A percentile compares a stretch with the other conserved stretches of the same genome.
These are phyloP conservation scores for Cladobotryum mycophilum DNA, from an alignment of 2,329 filamentous ascomycete species.

Conservation along the genomic window DNA sequence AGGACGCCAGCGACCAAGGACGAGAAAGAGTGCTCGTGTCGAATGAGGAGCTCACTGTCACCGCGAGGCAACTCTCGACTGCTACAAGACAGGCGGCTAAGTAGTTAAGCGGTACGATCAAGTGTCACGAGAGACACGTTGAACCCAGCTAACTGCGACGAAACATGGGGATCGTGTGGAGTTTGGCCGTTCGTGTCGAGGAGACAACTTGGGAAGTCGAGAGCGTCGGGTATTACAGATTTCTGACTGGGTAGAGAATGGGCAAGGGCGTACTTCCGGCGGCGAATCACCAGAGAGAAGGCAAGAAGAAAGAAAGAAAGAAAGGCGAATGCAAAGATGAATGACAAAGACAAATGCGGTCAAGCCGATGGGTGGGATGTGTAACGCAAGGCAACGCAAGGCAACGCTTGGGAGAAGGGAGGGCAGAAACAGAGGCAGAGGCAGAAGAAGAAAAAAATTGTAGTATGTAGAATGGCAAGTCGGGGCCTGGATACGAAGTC, in stretches of 20 bases:
- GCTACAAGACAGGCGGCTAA: constrained; percentile 17
- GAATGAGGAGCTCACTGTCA: constrained; percentile 39
- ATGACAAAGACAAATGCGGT: constrained; percentile 17
- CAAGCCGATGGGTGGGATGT: constrained; percentile 20
- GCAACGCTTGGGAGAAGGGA: constrained; percentile 11
- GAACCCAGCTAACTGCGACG: constrained; percentile 24
- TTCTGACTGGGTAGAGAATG: constrained; percentile 16
- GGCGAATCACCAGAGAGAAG: constrained; percentile 14
- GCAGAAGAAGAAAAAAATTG: constrained; percentile 17
- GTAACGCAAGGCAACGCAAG: constrained; percentile 18
- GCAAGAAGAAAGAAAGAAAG: constrained; percentile 20
- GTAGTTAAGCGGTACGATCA: constrained; percentile 20
- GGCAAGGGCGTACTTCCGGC: constrained; percentile 17
- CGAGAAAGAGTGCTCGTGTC: constrained; percentile 35
- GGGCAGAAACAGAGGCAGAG: constrained; percentile 1
- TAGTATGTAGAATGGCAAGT: constrained; percentile 13
- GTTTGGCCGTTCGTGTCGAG: constrained; percentile 16
- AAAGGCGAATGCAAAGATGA: constrained; percentile 24
- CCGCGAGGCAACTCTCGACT: constrained; percentile 32
- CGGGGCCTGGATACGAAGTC: constrained; percentile 19
- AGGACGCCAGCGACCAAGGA: constrained; percentile 54
- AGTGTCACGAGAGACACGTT: constrained; percentile 28
- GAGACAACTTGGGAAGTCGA: constrained; percentile 13
- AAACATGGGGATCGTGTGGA: constrained; percentile 26
- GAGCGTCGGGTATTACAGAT: constrained; percentile 23